A percentile compares a stretch with the other conserved stretches of the same genome.
These are phyloP conservation scores for Omphalotus guepiniiformis DNA, from an alignment of 768 basidiomycete genomes.

Conservation along the genomic window DNA sequence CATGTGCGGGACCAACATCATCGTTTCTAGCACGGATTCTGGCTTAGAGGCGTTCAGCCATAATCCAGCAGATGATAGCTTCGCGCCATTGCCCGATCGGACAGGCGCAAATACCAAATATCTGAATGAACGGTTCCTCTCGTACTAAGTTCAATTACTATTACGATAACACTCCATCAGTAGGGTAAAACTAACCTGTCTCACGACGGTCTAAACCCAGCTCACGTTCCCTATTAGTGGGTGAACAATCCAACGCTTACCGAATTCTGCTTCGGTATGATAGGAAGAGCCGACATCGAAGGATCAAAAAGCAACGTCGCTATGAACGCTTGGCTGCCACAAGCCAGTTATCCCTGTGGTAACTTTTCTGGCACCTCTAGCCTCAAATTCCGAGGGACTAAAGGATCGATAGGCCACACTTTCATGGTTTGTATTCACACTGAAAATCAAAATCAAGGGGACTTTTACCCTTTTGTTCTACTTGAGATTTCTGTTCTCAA, in stretches of 20 bases:
- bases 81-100: slow-evolving; percentile 74
- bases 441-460: slow-evolving; percentile 81
- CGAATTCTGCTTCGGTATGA: slow-evolving; percentile 78
- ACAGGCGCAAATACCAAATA: slow-evolving; percentile 80
- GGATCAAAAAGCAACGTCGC: slow-evolving; percentile 81
- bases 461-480: slow-evolving; percentile 80
- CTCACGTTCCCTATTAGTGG: slow-evolving; percentile 76
- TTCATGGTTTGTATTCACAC: slow-evolving; percentile 79
- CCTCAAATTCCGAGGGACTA: slow-evolving; percentile 75
- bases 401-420: slow-evolving; percentile 83
- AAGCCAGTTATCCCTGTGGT: slow-evolving; percentile 80
- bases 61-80: slow-evolving; percentile 83
- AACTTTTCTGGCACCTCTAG: slow-evolving; percentile 74
- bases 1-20: slow-evolving; percentile 65
- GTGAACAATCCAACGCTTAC: slow-evolving; percentile 81
- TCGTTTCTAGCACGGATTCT: slow-evolving; percentile 77
- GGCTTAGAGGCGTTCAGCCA: slow-evolving; percentile 83
- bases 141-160: slow-evolving; percentile 79
- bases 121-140: slow-evolving; percentile 82
- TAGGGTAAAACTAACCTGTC: slow-evolving; percentile 87
- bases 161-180: slow-evolving; percentile 67
- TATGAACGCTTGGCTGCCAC: slow-evolving; percentile 82
- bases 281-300: slow-evolving; percentile 81
- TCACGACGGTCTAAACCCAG: slow-evolving; percentile 82
- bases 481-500: slow-evolving; percentile 76